Evolutionary conservation across 768 basidiomycete species (phyloP).

Genomic region (Kockovaella imperatae): DNA sequence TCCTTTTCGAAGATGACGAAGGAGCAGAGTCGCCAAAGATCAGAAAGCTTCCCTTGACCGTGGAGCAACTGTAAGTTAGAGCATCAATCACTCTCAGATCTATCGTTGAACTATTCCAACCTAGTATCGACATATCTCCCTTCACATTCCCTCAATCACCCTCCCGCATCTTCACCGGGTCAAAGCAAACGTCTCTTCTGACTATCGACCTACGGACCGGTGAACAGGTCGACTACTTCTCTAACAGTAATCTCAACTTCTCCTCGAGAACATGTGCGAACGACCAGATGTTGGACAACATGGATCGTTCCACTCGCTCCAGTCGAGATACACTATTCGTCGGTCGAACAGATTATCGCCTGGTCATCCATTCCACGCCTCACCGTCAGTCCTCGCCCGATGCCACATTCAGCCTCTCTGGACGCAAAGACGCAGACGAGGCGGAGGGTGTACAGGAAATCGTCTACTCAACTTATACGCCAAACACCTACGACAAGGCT

Average conservation of each 20-base stretch:
- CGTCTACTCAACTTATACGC: constrained; percentile 84
- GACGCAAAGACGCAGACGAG: constrained; percentile 3
- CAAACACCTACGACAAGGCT: constrained; percentile 74
- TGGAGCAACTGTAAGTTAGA: constrained; percentile 61
- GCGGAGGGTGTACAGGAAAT: constrained; percentile 56
- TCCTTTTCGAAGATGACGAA: constrained; percentile 55
- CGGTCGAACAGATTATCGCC: constrained; percentile 71
- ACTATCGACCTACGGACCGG: constrained; percentile 47
- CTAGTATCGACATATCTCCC: constrained; percentile 67
- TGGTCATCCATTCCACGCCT: constrained; percentile 64
- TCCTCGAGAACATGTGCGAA: constrained; percentile 26
- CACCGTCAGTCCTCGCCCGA: constrained; percentile 46
- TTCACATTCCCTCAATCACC: constrained; percentile 68
- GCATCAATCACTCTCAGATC: not conserved
- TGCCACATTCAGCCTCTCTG: constrained; percentile 35
- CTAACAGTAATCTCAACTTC: constrained; percentile 20
- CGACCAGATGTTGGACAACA: constrained; percentile 51
- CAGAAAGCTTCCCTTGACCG: constrained; percentile 81
- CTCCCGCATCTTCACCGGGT: constrained; percentile 72
- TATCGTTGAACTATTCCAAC: not conserved
- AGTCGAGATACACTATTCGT: constrained; percentile 51
- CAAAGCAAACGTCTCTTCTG: constrained; percentile 70
- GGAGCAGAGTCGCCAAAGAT: constrained; percentile 46
- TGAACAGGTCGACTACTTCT: constrained; percentile 38
- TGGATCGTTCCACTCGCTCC: constrained; percentile 52